Base-by-base conservation (phyloP, 2,329 filamentous ascomycete species). In the Chrysoporthe deuterocubensis region DNA sequence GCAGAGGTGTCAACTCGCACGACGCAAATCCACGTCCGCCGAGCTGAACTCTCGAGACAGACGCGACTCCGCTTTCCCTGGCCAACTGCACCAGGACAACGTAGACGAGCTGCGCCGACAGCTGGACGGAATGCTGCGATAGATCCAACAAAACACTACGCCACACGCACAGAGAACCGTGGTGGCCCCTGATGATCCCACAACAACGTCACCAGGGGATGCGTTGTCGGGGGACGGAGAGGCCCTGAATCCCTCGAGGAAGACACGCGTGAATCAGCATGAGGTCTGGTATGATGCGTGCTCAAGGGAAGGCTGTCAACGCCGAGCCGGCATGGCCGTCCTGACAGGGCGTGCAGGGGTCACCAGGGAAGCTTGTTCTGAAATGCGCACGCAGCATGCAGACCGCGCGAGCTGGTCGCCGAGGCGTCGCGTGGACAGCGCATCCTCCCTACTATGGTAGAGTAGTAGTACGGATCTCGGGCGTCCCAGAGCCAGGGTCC, bases 301-400 rank as follows among this genome's bases (percentile, higher is more conserved):
- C 21, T 4, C 26, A 34, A 54, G 11, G 32, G 11, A 13, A 54
- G 11, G 21, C 16, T 54, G 14, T 54, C 11, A 32, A 26, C 14
- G 50, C 50, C 26, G 21, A 54, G 50, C 50, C 50, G 50, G 50
- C 50, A 54, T 54, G 50, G 50, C 50, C 50, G 50, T 54, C 21
- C 50, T 54, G 50, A 54, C 50, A 26, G 32, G 50, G 50, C 5
- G 26, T 32, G 50, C 50, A 7, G 50, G 50, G 50, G 21, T 26
- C 21, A 16, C 21, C 26, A 26, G 21, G 50, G 11, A 32, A 14
- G 50, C 50, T 13, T 54, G 26, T 54, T 14, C 32, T 16, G 50
- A 34, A 54, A 32, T 32, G 50, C 50, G 11, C 7, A 54, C 50
- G 11, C 7, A 54, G 26, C 26, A 54, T 40, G 37, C 9, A 40